Evolutionary conservation across 139 green algal species (phyloP).

Genomic region (Pseudopediastrum boryanum): DNA sequence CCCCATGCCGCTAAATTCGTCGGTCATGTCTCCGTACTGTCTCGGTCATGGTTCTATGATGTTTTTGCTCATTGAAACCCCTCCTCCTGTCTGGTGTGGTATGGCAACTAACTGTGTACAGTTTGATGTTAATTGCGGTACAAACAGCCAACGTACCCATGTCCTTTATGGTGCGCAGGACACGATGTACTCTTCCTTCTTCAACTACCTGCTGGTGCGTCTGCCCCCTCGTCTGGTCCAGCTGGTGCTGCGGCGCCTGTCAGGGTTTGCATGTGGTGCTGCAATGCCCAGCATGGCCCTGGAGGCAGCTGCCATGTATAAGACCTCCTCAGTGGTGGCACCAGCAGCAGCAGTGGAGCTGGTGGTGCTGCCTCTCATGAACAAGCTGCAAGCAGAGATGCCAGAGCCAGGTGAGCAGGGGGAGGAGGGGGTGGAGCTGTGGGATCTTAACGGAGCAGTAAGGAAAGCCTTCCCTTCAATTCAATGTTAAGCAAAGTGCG

Average conservation of each 20-base stretch:
- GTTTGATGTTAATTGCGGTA: no score
- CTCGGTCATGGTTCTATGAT: no score
- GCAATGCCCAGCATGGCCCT: conserved; percentile 33
- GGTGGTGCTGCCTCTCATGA: conserved; percentile 27
- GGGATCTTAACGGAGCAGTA: no score
- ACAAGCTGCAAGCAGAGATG: conserved; percentile 18
- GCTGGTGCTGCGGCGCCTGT: conserved; percentile 59
- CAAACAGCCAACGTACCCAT: no score
- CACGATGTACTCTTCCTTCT: conserved; percentile 62
- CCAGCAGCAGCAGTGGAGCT: conserved; percentile 30
- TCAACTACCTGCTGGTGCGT: conserved; percentile 54
- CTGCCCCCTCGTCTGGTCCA: conserved; percentile 51
- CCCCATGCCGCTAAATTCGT: no score
- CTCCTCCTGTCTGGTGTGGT: no score
- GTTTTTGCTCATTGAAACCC: no score
- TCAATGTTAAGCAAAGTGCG: no score
- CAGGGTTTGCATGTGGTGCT: conserved; percentile 58
- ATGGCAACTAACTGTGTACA: no score
- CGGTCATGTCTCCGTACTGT: no score
- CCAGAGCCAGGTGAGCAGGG: conserved; percentile 18
- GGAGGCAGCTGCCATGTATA: conserved; percentile 33
- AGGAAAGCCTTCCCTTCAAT: no score
- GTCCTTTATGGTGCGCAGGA: not conserved
- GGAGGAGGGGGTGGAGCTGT: not conserved
- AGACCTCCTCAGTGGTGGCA: not conserved